Conservation (phyloP, 2,329 filamentous ascomycete genomes). For the Pseudonectria foliicola region DNA sequence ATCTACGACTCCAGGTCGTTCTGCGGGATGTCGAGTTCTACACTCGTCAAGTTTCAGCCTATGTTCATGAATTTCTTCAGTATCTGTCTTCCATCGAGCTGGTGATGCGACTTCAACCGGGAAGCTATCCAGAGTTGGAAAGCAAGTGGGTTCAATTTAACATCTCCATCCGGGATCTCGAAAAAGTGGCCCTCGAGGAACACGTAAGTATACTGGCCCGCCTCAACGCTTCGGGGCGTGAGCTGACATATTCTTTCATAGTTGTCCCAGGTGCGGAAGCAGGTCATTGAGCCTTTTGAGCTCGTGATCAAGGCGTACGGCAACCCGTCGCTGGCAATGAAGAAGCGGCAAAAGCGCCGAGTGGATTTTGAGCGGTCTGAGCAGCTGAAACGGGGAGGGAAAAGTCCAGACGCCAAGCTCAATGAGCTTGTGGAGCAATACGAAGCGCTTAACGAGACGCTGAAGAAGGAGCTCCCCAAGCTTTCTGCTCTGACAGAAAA, state of each 20-base stretch:
- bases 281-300: slow-evolving; percentile 79
- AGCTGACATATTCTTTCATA: slow-evolving; percentile 19
- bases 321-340: slow-evolving; percentile 81
- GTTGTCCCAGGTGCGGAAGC: slow-evolving; percentile 63
- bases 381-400: slow-evolving; percentile 68
- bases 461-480: slow-evolving; percentile 86
- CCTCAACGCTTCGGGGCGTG: background rate
- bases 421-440: slow-evolving; percentile 83
- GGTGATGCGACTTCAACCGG: slow-evolving; percentile 65
- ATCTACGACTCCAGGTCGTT: slow-evolving; percentile 84
- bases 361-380: slow-evolving; percentile 80
- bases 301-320: slow-evolving; percentile 72
- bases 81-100: slow-evolving; percentile 77
- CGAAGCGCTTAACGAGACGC: slow-evolving; percentile 80
- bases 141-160: slow-evolving; percentile 93
- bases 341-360: slow-evolving; percentile 88
- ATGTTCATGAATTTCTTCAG: slow-evolving; percentile 73
- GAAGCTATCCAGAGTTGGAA: slow-evolving; percentile 75
- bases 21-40: slow-evolving; percentile 93
- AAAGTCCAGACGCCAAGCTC: slow-evolving; percentile 82
- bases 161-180: slow-evolving; percentile 77
- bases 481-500: slow-evolving; percentile 76
- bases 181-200: slow-evolving; percentile 73
- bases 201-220: slow-evolving; percentile 55
- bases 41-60: slow-evolving; percentile 70